Percentiles rank a stretch among this genome's conserved stretches.
phyloP scores from a whole-genome alignment of 129 eudicot genomes.

The Lactuca saligna region DNA sequence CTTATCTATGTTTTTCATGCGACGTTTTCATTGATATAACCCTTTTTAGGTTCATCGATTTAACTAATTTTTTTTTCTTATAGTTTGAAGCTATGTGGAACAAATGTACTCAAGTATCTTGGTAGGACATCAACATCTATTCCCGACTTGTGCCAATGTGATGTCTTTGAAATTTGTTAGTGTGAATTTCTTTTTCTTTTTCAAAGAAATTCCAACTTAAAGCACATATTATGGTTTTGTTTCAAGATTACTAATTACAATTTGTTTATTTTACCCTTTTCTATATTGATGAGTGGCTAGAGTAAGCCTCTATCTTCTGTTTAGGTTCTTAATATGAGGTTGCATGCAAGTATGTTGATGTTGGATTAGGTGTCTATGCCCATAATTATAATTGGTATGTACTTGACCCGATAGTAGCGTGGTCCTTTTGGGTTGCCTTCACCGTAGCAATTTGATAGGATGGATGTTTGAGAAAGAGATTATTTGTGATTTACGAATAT shows the following conservation, averaged over 20 bases:
- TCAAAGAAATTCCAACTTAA: neutral
- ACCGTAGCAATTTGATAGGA: too few relatives aligned
- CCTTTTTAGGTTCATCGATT: neutral
- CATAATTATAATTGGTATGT: too few relatives aligned
- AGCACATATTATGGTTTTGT: neutral
- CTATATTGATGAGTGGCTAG: conserved; percentile 80
- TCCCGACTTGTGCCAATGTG: conserved; percentile 47
- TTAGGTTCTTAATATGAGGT: conserved; percentile 79
- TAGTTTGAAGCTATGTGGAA: conserved; percentile 54
- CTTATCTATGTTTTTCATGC: too few relatives aligned
- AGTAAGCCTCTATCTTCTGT: conserved; percentile 61
- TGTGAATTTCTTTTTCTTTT: conserved; percentile 36
- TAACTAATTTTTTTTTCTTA: conserved; percentile 1
- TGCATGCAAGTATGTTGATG: conserved; percentile 72
- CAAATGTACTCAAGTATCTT: conserved; percentile 51
- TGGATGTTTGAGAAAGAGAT: too few relatives aligned
- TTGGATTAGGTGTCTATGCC: too few relatives aligned
- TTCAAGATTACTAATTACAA: neutral
- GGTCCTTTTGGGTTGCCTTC: too few relatives aligned
- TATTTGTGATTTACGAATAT: too few relatives aligned
- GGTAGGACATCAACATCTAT: conserved; percentile 44
- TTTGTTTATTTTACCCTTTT: neutral
- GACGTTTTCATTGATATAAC: too few relatives aligned
- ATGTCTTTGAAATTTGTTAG: conserved; percentile 55
- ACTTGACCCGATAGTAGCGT: too few relatives aligned